Conservation (phyloP, 2,329 filamentous ascomycete genomes). For the Fusarium nelsonii region DNA sequence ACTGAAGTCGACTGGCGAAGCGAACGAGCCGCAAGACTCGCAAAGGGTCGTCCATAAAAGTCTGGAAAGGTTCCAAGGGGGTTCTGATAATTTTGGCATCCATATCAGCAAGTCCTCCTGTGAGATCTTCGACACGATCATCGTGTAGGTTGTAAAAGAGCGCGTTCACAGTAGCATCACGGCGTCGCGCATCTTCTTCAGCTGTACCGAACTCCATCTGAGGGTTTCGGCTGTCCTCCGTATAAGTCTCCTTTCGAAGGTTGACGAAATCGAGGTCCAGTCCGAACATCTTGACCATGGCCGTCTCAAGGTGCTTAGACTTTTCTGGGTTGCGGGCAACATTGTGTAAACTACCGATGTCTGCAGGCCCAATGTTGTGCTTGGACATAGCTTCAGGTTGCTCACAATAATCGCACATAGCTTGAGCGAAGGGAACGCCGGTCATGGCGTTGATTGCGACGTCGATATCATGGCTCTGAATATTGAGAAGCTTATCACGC, state of each 20-base stretch:
- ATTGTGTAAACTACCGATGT: constrained; percentile 83
- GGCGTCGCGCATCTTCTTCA: constrained; percentile 86
- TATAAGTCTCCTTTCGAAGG: constrained; percentile 89
- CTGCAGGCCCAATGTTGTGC: constrained; percentile 68
- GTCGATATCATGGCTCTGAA: constrained; percentile 83
- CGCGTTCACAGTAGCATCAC: constrained; percentile 94
- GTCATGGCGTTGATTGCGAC: constrained; percentile 89
- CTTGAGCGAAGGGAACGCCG: constrained; percentile 78
- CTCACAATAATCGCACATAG: constrained; percentile 76
- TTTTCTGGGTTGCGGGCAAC: constrained; percentile 94
- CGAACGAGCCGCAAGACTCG: constrained; percentile 87
- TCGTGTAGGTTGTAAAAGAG: constrained; percentile 95
- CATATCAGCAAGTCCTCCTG: constrained; percentile 83
- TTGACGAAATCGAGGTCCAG: constrained; percentile 96
- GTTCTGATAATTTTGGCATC: constrained; percentile 79
- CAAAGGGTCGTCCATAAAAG: constrained; percentile 93
- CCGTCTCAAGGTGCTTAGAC: constrained; percentile 95
- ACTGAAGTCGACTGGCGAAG: constrained; percentile 87
- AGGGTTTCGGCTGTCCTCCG: constrained; percentile 89
- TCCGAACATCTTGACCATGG: constrained; percentile 85
- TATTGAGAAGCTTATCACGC: constrained; percentile 81
- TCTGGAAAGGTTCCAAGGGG: constrained; percentile 87
- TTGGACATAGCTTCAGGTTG: constrained; percentile 69
- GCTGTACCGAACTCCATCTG: constrained; percentile 94
- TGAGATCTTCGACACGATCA: constrained; percentile 85